Evolutionary conservation across 768 basidiomycete genomes (phyloP), one percentile per base, ranked within the genome.

Genomic region (Trametes coccinea): DNA sequence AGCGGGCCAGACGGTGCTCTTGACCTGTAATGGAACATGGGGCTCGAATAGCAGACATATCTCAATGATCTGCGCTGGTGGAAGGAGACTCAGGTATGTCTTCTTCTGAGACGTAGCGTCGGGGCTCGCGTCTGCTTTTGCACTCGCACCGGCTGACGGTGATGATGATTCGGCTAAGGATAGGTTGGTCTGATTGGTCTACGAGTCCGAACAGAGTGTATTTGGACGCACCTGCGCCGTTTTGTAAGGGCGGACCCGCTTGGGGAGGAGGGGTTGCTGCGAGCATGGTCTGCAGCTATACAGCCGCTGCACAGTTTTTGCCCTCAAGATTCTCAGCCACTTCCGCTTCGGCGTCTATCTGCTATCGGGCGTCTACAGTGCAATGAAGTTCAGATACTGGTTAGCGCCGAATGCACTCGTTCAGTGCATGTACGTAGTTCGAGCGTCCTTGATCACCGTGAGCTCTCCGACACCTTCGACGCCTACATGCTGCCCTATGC

Each of bases 41-140:
- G 84, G 71, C 67, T 92, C 88, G 67, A 89, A 86, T 40, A 81
- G 79, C 61, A 92, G 78, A 71, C 88, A 92, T 68, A 92, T 84
- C 66, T 91, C 90, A 70, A 92, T 89, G 69, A 92, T 81, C 74
- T 92, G 88, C 47, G 82, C 80, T 22, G 81, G 83, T 27, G 85
- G 81, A 7, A 93, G 79, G 22, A 90, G 79, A 27, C 80, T 78
- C 45, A 93, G 78, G 76, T 92, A 93, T 63, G 83, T 82, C 65
- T 84, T 82, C 72, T 90, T 91, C 75, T 37, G 34, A 6, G 88
- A 83, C 53, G 84, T 79, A 71, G 48, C 5, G 53, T 85, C 80
- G 70, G 71, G 71, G 65, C 78, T 78, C 34, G 68, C 70, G 39
- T 85, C 83, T 74, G 57, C 58, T 59, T 59, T 74, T 53, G 71